Base-by-base conservation (phyloP, 768 basidiomycete species). In the Tricholoma saponaceum region DNA sequence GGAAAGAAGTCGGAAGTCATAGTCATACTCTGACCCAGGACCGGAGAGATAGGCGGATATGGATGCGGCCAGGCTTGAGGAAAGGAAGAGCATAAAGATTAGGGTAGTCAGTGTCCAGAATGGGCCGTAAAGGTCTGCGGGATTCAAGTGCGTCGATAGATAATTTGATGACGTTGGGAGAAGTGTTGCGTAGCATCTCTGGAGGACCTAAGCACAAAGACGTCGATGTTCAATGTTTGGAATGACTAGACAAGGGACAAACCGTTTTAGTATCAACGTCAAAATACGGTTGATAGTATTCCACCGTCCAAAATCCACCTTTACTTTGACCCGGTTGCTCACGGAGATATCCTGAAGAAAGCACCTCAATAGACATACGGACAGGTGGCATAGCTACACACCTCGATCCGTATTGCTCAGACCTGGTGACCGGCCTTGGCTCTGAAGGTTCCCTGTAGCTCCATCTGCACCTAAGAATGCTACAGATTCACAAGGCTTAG, bases 61-160 rank as follows among this genome's bases (percentile, higher is more conserved):
- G 49, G 92, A 92, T 14, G 92, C 86, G 7, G 89, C 92, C 37
- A 98, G 86, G 32, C 92, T 94, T 1, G 96, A 97, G 23, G 90
- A 95, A 57, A 97, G 84, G 77, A 95, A 98, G 58, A 98, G 85
- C 0, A 88, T 81, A 68, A 98, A 92, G 44, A 97, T 89, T 60
- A 99, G 84, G 0, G 96, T 98, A 1, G 95, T 96, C 35, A 97
- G 82, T 0, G 95, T 93, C 96, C 96, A 99, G 77, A 99, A 98
- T 1, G 96, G 95, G 0, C 95, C 95, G 68, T 91, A 89, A 39
- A 92, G 82, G 68, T 92, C 90, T 41, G 86, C 79, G 43, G 88
- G 88, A 54, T 78, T 81, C 32, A 87, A 79, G 58, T 87, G 83
- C 12, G 81, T 79, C 4, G 84, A 76, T 52, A 84, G 78, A 66